These are phyloP conservation scores for Fragilaria radians DNA, from an alignment of 108 stramenopile species.

Conservation along the genomic window DNA sequence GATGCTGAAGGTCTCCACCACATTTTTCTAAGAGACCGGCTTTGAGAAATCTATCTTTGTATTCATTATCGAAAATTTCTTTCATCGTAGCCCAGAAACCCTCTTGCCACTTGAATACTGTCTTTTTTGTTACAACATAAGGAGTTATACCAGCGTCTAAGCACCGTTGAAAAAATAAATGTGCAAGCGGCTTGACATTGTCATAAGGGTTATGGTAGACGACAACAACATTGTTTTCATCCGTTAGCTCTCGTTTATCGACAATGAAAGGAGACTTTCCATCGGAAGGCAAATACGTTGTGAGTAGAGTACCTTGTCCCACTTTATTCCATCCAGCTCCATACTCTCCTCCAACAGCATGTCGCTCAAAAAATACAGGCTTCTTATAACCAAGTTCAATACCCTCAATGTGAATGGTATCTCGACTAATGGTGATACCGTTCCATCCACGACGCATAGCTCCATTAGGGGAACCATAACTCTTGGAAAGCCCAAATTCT, in stretches of 20 bases:
- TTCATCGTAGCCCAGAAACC: constrained; percentile 95
- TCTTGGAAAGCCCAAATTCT: constrained; percentile 86
- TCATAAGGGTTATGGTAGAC: constrained; percentile 98
- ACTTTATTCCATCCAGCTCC: constrained; percentile 91
- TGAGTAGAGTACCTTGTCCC: constrained; percentile 85
- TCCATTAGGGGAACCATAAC: constrained; percentile 91
- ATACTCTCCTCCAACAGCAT: constrained; percentile 97
- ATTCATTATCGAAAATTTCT: constrained; percentile 85
- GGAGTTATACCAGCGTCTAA: constrained; percentile 86
- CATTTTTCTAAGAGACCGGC: constrained; percentile 83
- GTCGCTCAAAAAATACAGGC: constrained; percentile 93
- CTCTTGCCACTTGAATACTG: constrained; percentile 99
- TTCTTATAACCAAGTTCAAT: constrained; percentile 95
- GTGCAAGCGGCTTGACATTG: constrained; percentile 88
- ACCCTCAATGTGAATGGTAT: constrained; percentile 98
- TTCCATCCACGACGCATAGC: constrained; percentile 97
- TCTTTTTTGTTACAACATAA: constrained; percentile 98
- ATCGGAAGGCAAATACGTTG: constrained; percentile 88
- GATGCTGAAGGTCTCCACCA: constrained; percentile 88
- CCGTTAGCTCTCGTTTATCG: constrained; percentile 90
- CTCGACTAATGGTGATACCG: constrained; percentile 92
- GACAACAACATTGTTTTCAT: constrained; percentile 91
- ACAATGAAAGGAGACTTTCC: constrained; percentile 80
- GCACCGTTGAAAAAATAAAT: constrained; percentile 91
- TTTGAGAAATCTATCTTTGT: constrained; percentile 66